Conservation (phyloP, 2,329 filamentous ascomycete genomes). For the Xylariaceae sp. region DNA sequence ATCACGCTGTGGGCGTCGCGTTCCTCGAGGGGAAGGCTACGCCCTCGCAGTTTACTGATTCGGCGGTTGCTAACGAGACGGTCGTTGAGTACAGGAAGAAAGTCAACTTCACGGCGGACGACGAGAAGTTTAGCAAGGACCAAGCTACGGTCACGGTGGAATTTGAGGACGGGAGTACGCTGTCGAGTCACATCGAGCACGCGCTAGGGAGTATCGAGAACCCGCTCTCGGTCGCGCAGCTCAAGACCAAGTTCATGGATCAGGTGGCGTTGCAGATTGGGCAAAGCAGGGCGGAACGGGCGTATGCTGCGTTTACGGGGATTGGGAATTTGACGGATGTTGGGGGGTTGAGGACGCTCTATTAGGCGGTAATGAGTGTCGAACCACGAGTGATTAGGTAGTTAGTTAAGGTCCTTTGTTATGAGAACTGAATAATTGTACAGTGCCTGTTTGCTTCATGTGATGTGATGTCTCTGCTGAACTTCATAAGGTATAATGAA, state of each 20-base stretch:
- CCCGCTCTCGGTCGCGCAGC: conserved; percentile 40
- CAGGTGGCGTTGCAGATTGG: conserved; percentile 45
- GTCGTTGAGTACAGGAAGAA: conserved; percentile 37
- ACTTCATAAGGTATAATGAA: too few species aligned
- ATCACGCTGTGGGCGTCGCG: conserved; percentile 50
- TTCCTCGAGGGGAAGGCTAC: conserved; percentile 50
- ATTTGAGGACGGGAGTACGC: conserved; percentile 35
- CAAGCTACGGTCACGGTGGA: conserved; percentile 34
- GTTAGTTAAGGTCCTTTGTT: too few species aligned
- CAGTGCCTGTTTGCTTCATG: too few species aligned
- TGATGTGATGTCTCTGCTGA: too few species aligned
- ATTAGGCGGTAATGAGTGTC: conserved; percentile 1
- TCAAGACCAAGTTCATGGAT: conserved; percentile 49
- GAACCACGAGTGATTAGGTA: too few species aligned
- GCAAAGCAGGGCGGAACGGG: conserved; percentile 30
- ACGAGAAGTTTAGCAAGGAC: conserved; percentile 36
- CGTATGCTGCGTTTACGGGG: conserved; percentile 33
- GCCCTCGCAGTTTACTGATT: conserved; percentile 49
- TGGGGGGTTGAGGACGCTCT: conserved; percentile 15
- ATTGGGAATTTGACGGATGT: conserved; percentile 33
- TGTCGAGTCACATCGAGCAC: conserved; percentile 45
- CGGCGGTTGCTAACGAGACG: conserved; percentile 39
- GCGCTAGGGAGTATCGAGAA: conserved; percentile 49
- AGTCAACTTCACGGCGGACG: conserved; percentile 42
- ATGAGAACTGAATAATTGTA: too few species aligned